Evolutionary conservation across 805 yeast genomes (phyloP), one percentile per base, ranked within the genome.

Genomic region (Scheffersomyces stipitis): DNA sequence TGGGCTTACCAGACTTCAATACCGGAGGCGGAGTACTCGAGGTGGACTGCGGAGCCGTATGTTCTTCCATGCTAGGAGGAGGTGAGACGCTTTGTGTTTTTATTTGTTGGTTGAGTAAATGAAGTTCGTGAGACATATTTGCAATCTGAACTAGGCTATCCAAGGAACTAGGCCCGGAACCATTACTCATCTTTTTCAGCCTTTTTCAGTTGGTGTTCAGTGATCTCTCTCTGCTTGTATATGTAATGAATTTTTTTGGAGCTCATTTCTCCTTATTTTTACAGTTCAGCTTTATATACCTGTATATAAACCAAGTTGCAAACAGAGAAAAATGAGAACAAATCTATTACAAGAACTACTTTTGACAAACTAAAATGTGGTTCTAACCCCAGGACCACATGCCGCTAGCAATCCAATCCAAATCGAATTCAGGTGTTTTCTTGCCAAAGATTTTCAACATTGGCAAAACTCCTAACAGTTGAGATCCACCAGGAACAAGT

Each of bases 71-170:
- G n/a, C n/a, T n/a, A 39, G 15, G 30, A 15, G 23, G 28, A 15
- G 38, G 34, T 10, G 39, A 36, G 3, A 35, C 30, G 6, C 33
- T 35, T 27, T 48, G 46, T 26, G 40, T 39, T 23, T 37, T 35
- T 15, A 56, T 29, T 41, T 58, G 62, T 26, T 55, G 55, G 31
- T 57, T 56, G 33, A 59, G 58, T 18, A 52, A 48, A 32, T 52
- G 63, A 23, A 66, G 55, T 41, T 64, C 72, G 35, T 60, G 70
- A n/a, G 71, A 56, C 63, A 67, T 66, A 46, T 67, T 66, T 38
- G 75, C 75, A 9, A 67, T 64, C 40, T 66, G 71, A 2, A 70
- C 73, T 44, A 69, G 51, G 36, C 52, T 62, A 39, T 69, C 70
- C 17, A 69, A 53, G 15, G 74, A 63, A 30, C 55, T 53, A 42